These are phyloP conservation scores for Candida adriatica DNA, from an alignment of 805 yeast species.

Conservation along the genomic window DNA sequence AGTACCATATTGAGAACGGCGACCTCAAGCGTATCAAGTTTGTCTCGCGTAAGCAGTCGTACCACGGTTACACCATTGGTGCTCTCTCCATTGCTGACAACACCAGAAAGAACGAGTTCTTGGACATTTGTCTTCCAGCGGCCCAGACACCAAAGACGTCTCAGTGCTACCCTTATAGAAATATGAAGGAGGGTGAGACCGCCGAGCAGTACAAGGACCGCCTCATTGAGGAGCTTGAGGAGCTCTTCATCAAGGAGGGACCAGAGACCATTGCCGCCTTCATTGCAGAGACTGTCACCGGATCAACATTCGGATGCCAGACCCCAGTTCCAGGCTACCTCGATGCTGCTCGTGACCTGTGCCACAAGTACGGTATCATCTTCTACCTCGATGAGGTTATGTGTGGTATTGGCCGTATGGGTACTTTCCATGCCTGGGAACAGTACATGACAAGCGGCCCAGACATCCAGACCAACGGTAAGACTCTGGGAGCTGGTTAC, in stretches of 20 bases:
- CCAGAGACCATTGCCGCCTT: conserved; percentile 38
- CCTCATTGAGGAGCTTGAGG: conserved; percentile 35
- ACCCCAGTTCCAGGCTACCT: conserved; percentile 39
- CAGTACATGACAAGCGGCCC: conserved; percentile 35
- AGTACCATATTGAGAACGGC: conserved; percentile 37
- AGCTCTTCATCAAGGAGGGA: conserved; percentile 33
- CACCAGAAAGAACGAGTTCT: conserved; percentile 30
- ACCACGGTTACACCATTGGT: conserved; percentile 44
- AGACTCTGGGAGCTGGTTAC: conserved; percentile 41
- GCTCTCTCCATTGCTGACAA: conserved; percentile 36
- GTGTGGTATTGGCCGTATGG: conserved; percentile 51
- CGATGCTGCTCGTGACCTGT: conserved; percentile 37
- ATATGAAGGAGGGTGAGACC: conserved; percentile 26
- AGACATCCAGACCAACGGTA: conserved; percentile 42
- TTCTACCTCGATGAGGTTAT: conserved; percentile 48
- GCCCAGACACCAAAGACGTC: conserved; percentile 21
- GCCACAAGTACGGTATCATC: conserved; percentile 44
- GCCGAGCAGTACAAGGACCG: conserved; percentile 33
- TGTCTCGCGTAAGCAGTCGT: conserved; percentile 38
- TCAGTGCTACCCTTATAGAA: conserved; percentile 26
- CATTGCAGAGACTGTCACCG: conserved; percentile 39
- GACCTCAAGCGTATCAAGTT: conserved; percentile 35
- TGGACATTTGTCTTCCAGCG: conserved; percentile 23
- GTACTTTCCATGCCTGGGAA: conserved; percentile 41
- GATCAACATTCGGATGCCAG: conserved; percentile 39